Evolutionary conservation across 2,329 filamentous ascomycete genomes (phyloP), one percentile per base, ranked within the genome.

Genomic region (Cladosporium austrohemisphaericum): DNA sequence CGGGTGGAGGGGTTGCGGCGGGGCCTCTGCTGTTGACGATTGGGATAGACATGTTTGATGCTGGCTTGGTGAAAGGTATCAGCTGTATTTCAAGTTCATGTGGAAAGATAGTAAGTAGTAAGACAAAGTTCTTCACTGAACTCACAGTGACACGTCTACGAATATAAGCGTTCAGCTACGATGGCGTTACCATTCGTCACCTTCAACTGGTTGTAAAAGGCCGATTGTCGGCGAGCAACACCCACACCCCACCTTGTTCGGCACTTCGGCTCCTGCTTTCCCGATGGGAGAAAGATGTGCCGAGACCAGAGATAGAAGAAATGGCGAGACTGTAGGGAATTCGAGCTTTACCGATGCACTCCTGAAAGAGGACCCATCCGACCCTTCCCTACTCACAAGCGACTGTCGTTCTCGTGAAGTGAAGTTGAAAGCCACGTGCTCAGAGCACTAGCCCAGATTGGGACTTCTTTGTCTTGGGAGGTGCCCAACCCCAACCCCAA

Each of bases 1-100:
- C 50, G 36, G 74, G 72, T 22, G 77, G 76, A 32, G 77, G 77
- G 23, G 47, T 29, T 8, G 33, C 13, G 14, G 33, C 16, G 4
- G 33, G 3, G 8, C 33, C 33, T 20, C 33, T 36, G 18, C 33
- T 36, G 33, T 36, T 36, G 14, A 8, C 8, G 14, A 20, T 19
- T 14, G 32, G 11, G 11, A 28, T 13, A 35, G 43, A 36, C 23
- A 46, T 46, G 13, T 32, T 28, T 13, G 29, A 32, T 14, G 13
- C 3, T 13, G 29, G 11, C 16, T 32, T 7, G 11, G 13, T 32
- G 11, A 14, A 5, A 14, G 6, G 7, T 32, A 14, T 9, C 29
- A 32, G 11, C n/a, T n/a, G n/a, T n/a, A n/a, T n/a, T n/a, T n/a
- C n/a, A n/a, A n/a, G n/a, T n/a, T n/a, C n/a, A n/a, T n/a, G n/a